phyloP scores from a whole-genome alignment of 257 asterid genomes.

The Capsicum baccatum region DNA sequence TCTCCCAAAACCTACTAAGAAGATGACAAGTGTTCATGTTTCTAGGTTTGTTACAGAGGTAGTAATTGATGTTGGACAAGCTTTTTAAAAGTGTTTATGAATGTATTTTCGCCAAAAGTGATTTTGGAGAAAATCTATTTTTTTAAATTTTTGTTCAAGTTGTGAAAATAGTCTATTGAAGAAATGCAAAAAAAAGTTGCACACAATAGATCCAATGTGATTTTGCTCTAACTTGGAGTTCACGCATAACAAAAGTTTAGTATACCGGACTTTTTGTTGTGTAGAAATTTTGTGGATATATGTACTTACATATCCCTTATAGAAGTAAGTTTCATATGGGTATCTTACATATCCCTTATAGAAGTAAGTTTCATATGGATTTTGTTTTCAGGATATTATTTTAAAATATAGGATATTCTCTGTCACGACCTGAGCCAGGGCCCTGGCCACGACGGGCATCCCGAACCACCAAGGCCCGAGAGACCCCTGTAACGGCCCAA shows the following conservation, averaged over 20 bases:
- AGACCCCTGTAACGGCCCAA: too few species aligned
- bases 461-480: too few species aligned
- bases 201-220: background rate
- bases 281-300: background rate
- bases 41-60: too few species aligned
- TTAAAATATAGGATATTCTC: constrained; percentile 4
- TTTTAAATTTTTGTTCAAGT: background rate
- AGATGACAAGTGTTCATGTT: too few species aligned
- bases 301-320: background rate
- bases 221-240: background rate
- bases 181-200: background rate
- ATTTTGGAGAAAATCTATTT: too few species aligned
- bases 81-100: too few species aligned
- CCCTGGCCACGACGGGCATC: too few species aligned
- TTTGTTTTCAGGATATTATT: background rate
- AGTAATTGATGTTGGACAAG: too few species aligned
- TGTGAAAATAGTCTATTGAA: background rate
- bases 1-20: too few species aligned
- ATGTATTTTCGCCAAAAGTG: too few species aligned
- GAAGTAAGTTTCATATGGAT: background rate
- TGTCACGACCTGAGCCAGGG: too few species aligned
- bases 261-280: background rate
- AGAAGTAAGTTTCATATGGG: background rate
- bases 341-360: background rate
- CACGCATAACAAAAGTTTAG: background rate